Conservation (phyloP, 805 yeast genomes). For the Candida ovalis region DNA sequence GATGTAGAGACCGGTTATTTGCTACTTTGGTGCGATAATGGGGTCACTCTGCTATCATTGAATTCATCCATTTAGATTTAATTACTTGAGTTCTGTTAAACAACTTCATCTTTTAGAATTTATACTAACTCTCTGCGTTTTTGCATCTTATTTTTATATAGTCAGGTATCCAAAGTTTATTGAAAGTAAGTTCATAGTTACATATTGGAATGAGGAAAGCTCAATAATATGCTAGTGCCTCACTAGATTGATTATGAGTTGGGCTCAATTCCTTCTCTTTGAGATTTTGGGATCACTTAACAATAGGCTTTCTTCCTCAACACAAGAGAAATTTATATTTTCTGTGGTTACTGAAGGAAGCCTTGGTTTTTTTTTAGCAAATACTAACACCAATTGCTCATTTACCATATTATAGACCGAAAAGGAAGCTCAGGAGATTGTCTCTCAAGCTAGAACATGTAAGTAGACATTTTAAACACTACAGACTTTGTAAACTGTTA, state of each 20-base stretch:
- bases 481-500: too few relatives aligned
- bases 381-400: slow-evolving; percentile 6
- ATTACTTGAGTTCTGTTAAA: too few relatives aligned
- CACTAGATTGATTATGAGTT: too few relatives aligned
- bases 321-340: too few relatives aligned
- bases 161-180: slow-evolving; percentile 66
- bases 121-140: neutral
- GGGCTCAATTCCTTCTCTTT: too few relatives aligned
- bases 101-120: too few relatives aligned
- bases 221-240: neutral
- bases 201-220: neutral
- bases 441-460: slow-evolving; percentile 86
- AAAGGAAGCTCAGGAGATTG: slow-evolving; percentile 95
- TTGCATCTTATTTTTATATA: slow-evolving; percentile 3
- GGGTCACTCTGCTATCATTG: too few relatives aligned
- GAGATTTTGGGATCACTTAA: neutral
- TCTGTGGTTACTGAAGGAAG: neutral
- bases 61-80: too few relatives aligned
- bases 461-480: slow-evolving; percentile 32
- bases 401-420: slow-evolving; percentile 56
- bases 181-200: slow-evolving; percentile 46
- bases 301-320: too few relatives aligned
- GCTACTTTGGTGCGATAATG: too few relatives aligned
- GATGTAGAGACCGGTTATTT: too few relatives aligned
- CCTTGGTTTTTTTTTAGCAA: neutral